A percentile compares a stretch with the other conserved stretches of the same genome.
Conservation (phyloP, 345 rosid genomes). For the Odontarrhena argentea region DNA sequence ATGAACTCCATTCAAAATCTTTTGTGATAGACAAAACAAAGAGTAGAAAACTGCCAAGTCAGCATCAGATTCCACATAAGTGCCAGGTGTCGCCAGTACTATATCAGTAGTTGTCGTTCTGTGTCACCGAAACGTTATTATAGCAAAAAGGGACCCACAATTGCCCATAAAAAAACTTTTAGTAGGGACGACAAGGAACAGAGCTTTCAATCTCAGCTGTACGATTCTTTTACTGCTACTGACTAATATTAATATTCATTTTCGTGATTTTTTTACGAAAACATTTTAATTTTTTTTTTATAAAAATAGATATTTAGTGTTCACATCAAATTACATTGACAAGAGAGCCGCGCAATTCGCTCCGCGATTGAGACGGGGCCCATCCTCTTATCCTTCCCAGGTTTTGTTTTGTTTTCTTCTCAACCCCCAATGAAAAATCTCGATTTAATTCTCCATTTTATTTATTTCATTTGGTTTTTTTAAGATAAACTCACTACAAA, state of each 20-base stretch:
- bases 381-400: slow-evolving; percentile 37
- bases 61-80: slow-evolving; percentile 12
- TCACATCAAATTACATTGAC: slow-evolving; percentile 38
- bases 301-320: neutral
- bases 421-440: neutral
- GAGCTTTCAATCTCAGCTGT: slow-evolving; percentile 40
- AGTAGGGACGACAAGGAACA: slow-evolving; percentile 25
- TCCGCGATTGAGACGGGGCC: slow-evolving; percentile 42
- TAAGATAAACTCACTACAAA: too few species aligned
- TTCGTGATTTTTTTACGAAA: neutral
- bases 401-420: slow-evolving; percentile 34
- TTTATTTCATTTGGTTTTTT: neutral
- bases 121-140: slow-evolving; percentile 38
- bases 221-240: slow-evolving; percentile 37
- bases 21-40: neutral
- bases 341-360: slow-evolving; percentile 43
- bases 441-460: neutral
- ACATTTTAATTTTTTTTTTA: neutral
- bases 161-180: slow-evolving; percentile 1
- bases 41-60: slow-evolving; percentile 16
- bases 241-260: slow-evolving; percentile 12
- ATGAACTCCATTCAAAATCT: too few species aligned
- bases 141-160: slow-evolving; percentile 24
- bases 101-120: slow-evolving; percentile 26
- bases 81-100: slow-evolving; percentile 29